A percentile compares a stretch with the other conserved stretches of the same genome.
These are phyloP conservation scores for Ceratocystis harringtonii DNA, from an alignment of 2,329 filamentous ascomycete genomes.

Conservation along the genomic window DNA sequence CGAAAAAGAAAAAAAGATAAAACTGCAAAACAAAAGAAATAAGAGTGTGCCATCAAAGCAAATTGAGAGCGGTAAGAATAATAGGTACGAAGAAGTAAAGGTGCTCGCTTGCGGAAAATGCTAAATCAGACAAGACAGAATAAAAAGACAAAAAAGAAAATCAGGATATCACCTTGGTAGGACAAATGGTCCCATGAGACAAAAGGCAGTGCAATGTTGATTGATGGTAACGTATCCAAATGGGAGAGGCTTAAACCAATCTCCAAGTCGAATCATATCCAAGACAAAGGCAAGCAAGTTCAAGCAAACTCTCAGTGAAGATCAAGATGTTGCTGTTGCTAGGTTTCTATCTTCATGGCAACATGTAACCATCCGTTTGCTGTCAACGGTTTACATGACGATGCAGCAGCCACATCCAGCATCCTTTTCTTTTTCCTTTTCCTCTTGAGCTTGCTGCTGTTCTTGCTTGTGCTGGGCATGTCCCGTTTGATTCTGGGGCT, in stretches of 20 bases:
- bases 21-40: not conserved
- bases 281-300: not conserved
- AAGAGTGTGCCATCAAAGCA: not conserved
- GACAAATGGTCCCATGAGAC: not conserved
- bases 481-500: not conserved
- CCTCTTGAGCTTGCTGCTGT: slow-evolving; percentile 21
- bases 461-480: slow-evolving; percentile 15
- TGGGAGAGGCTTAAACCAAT: too few relatives aligned
- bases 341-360: not conserved
- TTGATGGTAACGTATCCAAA: too few relatives aligned
- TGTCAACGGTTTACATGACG: slow-evolving; percentile 29
- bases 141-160: not conserved
- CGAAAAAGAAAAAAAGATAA: not conserved
- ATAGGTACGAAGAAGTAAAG: not conserved
- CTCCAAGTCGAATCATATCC: too few relatives aligned
- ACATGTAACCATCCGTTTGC: not conserved
- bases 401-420: slow-evolving; percentile 37
- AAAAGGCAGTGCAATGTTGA: too few relatives aligned
- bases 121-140: slow-evolving; percentile 4
- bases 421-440: slow-evolving; percentile 29
- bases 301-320: not conserved
- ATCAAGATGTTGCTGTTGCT: not conserved
- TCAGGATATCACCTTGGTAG: not conserved
- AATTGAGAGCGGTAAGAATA: not conserved
- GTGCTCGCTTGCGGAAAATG: slow-evolving; percentile 11